phyloP scores from a whole-genome alignment of 306 rosid genomes.

The Carpinus fangiana region DNA sequence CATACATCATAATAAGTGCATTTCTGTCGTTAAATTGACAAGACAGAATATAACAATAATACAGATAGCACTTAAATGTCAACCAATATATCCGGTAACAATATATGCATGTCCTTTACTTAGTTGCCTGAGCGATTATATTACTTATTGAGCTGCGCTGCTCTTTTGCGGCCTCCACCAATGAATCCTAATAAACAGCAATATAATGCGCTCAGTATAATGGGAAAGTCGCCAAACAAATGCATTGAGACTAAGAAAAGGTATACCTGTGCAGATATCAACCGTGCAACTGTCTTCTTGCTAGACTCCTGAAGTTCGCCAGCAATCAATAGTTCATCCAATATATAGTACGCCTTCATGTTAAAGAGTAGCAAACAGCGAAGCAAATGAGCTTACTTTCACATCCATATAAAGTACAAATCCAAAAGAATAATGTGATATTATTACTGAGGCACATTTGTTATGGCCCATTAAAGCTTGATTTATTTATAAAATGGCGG shows the following conservation, averaged over 20 bases:
- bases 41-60: neutral
- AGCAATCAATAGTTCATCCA: slow-evolving; percentile 61
- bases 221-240: neutral
- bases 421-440: neutral
- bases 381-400: slow-evolving; percentile 7
- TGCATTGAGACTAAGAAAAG: neutral
- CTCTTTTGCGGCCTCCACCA: slow-evolving; percentile 71
- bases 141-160: slow-evolving; percentile 59
- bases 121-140: slow-evolving; percentile 65
- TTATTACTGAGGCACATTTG: neutral
- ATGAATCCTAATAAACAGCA: slow-evolving; percentile 41
- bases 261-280: slow-evolving; percentile 63
- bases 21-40: neutral
- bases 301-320: slow-evolving; percentile 69
- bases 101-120: slow-evolving; percentile 26
- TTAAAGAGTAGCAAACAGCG: slow-evolving; percentile 9
- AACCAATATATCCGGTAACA: neutral
- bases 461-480: neutral
- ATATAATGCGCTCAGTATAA: slow-evolving; percentile 7
- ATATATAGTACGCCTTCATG: slow-evolving; percentile 56
- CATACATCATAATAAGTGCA: neutral
- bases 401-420: neutral
- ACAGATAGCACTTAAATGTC: neutral
- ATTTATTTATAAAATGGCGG: neutral
- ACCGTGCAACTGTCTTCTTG: slow-evolving; percentile 64